A percentile compares a stretch with the other conserved stretches of the same genome.
Evolutionary conservation across 2,329 filamentous ascomycete genomes (phyloP).

Genomic region (Sarocladium oryzae): DNA sequence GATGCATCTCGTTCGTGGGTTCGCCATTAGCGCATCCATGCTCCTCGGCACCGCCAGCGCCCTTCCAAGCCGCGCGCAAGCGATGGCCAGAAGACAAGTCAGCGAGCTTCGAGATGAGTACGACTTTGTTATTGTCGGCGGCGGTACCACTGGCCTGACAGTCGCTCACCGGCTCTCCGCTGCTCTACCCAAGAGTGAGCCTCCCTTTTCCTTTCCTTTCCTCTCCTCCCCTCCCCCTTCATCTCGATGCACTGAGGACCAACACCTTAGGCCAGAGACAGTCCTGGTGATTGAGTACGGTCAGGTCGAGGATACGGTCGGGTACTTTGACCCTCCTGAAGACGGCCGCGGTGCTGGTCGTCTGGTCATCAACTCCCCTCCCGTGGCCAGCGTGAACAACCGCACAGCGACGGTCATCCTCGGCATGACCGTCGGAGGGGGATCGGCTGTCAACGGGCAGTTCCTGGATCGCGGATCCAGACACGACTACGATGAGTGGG

Average conservation of each 20-base stretch:
- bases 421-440: conserved; percentile 29
- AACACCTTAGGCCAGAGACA: conserved; percentile 11
- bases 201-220: not conserved
- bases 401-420: conserved; percentile 20
- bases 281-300: conserved; percentile 17
- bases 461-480: conserved; percentile 30
- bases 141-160: conserved; percentile 26
- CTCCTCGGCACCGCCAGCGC: conserved; percentile 15
- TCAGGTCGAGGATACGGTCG: conserved; percentile 16
- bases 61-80: conserved; percentile 13
- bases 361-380: conserved; percentile 19
- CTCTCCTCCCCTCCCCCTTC: too few relatives aligned
- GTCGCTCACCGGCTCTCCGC: conserved; percentile 26
- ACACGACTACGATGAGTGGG: conserved; percentile 30
- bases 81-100: conserved; percentile 17
- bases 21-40: conserved; percentile 15
- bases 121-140: conserved; percentile 26
- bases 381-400: conserved; percentile 22
- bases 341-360: conserved; percentile 17
- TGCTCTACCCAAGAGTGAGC: conserved; percentile 21
- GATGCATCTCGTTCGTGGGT: conserved; percentile 15
- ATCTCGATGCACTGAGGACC: not conserved
- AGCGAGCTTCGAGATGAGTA: conserved; percentile 21
- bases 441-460: conserved; percentile 30
- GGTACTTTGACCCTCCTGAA: conserved; percentile 22